phyloP scores from a whole-genome alignment of 2,329 filamentous ascomycete genomes.

The Pyrenochaeta sp. region DNA sequence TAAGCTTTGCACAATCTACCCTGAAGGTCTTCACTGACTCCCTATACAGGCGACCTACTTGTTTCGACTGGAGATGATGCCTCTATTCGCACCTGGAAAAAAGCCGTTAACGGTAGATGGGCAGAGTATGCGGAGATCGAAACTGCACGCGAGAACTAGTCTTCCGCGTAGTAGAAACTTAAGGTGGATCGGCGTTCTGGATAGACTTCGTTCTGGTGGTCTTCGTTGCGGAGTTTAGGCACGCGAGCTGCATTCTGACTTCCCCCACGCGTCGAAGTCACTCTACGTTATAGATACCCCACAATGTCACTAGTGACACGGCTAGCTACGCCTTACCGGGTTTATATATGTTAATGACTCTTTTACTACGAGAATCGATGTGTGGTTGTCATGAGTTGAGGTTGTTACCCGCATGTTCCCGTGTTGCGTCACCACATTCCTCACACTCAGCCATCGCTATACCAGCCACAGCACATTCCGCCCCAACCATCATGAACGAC shows the following conservation, averaged over 20 bases:
- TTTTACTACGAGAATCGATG: background rate
- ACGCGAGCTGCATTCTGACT: slow-evolving; percentile 19
- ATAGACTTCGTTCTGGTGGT: slow-evolving; percentile 9
- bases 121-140: slow-evolving; percentile 60
- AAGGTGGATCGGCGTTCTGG: slow-evolving; percentile 20
- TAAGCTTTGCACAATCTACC: slow-evolving; percentile 27
- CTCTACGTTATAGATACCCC: slow-evolving; percentile 39
- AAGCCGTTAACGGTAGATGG: slow-evolving; percentile 58
- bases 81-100: slow-evolving; percentile 61
- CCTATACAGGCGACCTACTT: slow-evolving; percentile 70
- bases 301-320: slow-evolving; percentile 4
- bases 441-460: slow-evolving; percentile 26
- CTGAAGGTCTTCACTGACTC: slow-evolving; percentile 42
- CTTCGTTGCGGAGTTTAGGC: slow-evolving; percentile 13
- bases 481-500: slow-evolving; percentile 14
- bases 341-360: background rate
- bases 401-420: background rate
- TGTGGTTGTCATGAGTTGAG: background rate
- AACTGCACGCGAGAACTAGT: slow-evolving; percentile 42
- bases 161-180: background rate
- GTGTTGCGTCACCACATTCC: slow-evolving; percentile 33
- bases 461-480: slow-evolving; percentile 42
- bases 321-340: background rate
- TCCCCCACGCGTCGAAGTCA: slow-evolving; percentile 22
- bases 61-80: slow-evolving; percentile 82